These are phyloP conservation scores for Debaryomyces tyrocola DNA, from an alignment of 805 yeast species.

Conservation along the genomic window DNA sequence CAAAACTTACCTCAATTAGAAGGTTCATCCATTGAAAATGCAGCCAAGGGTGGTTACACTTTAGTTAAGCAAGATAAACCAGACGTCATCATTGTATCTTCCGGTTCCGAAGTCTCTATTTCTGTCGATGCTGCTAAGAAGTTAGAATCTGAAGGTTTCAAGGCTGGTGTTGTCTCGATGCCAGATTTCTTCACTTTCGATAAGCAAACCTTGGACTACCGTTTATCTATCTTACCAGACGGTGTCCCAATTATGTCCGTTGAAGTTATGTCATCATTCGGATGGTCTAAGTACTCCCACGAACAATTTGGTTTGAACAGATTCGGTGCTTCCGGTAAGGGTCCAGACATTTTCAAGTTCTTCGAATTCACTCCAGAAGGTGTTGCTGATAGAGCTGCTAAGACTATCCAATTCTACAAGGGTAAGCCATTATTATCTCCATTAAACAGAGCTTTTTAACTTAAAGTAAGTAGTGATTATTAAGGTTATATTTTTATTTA, in stretches of 20 bases:
- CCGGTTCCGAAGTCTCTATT: slow-evolving; percentile 92
- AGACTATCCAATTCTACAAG: slow-evolving; percentile 80
- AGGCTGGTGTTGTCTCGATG: slow-evolving; percentile 82
- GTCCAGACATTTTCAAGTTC: slow-evolving; percentile 73
- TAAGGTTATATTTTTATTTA: no score
- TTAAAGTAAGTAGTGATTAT: background rate
- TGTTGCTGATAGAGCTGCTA: slow-evolving; percentile 79
- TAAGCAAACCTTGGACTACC: slow-evolving; percentile 76
- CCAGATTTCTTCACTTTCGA: slow-evolving; percentile 94
- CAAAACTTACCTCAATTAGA: slow-evolving; percentile 90
- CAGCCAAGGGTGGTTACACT: slow-evolving; percentile 92
- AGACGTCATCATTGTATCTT: slow-evolving; percentile 75
- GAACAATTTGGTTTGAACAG: slow-evolving; percentile 93
- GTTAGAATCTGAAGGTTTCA: slow-evolving; percentile 63
- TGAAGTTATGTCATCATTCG: slow-evolving; percentile 87
- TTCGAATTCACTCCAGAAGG: slow-evolving; percentile 94
- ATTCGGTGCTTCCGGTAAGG: slow-evolving; percentile 97
- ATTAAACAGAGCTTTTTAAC: slow-evolving; percentile 72
- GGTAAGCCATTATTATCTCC: slow-evolving; percentile 73
- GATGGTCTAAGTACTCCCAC: slow-evolving; percentile 95
- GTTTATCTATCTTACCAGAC: slow-evolving; percentile 86
- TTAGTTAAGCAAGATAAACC: slow-evolving; percentile 54
- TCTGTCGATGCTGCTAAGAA: slow-evolving; percentile 80
- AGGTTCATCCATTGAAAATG: slow-evolving; percentile 90
- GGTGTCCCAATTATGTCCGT: slow-evolving; percentile 91